Evolutionary conservation across 495 filamentous ascomycete species (phyloP).

Genomic region (Niebla homalea): DNA sequence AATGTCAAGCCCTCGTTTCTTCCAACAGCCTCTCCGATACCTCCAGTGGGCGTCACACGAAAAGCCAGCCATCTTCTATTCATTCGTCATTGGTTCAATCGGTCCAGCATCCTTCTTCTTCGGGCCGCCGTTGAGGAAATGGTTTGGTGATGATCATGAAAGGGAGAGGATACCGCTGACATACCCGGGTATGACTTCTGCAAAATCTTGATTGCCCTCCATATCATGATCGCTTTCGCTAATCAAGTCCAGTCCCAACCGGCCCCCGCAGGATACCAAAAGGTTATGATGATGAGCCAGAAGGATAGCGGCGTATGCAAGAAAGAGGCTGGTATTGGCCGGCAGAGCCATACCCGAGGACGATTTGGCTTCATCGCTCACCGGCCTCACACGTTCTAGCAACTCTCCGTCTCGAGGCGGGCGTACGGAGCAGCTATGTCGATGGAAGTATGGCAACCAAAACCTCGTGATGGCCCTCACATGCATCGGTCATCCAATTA

Average conservation of each 20-base stretch:
- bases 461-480: too few species aligned
- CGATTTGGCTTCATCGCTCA: too few species aligned
- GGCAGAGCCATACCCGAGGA: too few species aligned
- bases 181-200: slow-evolving; percentile 64
- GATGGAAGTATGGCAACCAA: too few species aligned
- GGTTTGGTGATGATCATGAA: slow-evolving; percentile 52
- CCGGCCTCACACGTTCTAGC: too few species aligned
- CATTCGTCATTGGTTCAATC: slow-evolving; percentile 51
- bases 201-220: neutral
- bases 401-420: too few species aligned
- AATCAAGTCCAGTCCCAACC: slow-evolving; percentile 47
- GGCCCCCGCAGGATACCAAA: slow-evolving; percentile 56
- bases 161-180: slow-evolving; percentile 64
- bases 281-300: slow-evolving; percentile 58
- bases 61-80: slow-evolving; percentile 80
- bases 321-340: too few species aligned
- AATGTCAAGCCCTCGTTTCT: slow-evolving; percentile 72
- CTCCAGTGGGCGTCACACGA: slow-evolving; percentile 73
- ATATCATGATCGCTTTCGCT: too few species aligned
- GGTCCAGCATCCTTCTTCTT: slow-evolving; percentile 56
- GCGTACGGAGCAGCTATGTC: too few species aligned
- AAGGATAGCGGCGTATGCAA: neutral
- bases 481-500: too few species aligned
- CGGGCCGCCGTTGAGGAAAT: slow-evolving; percentile 54
- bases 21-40: slow-evolving; percentile 66